Evolutionary conservation across 208 protist genomes (phyloP), one percentile per base, ranked within the genome.

Genomic region (Leishmania lainsoni): DNA sequence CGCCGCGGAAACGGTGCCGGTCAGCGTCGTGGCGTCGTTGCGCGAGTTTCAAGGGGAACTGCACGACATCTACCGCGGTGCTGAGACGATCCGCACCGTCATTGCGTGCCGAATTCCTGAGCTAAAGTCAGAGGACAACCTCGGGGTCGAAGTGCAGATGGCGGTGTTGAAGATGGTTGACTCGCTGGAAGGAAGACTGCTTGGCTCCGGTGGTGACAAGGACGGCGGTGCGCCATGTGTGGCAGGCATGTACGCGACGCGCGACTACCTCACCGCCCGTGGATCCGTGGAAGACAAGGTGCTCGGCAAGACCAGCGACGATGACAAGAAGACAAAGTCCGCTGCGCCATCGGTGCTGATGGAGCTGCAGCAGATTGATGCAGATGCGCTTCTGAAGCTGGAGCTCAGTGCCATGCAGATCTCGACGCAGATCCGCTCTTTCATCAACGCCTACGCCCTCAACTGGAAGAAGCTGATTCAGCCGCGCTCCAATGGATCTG

Each of bases 401-500:
- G 88, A 97, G 77, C 81, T 97, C 35, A 88, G 83, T 8, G 81
- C 90, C 39, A 80, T 78, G 68, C 89, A 92, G 79, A 72, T 95
- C 17, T 63, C 83, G 14, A 92, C 88, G n/a, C 49, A 76, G 65
- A 80, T 97, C 26, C 92, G 91, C n/a, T 69, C 88, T 17, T 92
- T 95, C 75, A 81, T 97, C 45, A 95, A 89, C 84, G 82, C 81
- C 5, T 97, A 97, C 76, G 90, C 86, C 45, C 76, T 95, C 39
- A 97, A 97, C 87, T 93, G 85, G 86, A 95, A 96, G 91, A 97
- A 95, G 88, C 87, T 97, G 16, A 95, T 97, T 68, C 85, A 96
- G 81, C 94, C 94, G 4, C 94, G 94, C 80, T 86, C 76, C 58
- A 78, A 45, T 22, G 66, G 79, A 32, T 78, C 72, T 1, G 90